Evolutionary conservation across 2,329 filamentous ascomycete species (phyloP).

Genomic region (Paraphoma sp.): DNA sequence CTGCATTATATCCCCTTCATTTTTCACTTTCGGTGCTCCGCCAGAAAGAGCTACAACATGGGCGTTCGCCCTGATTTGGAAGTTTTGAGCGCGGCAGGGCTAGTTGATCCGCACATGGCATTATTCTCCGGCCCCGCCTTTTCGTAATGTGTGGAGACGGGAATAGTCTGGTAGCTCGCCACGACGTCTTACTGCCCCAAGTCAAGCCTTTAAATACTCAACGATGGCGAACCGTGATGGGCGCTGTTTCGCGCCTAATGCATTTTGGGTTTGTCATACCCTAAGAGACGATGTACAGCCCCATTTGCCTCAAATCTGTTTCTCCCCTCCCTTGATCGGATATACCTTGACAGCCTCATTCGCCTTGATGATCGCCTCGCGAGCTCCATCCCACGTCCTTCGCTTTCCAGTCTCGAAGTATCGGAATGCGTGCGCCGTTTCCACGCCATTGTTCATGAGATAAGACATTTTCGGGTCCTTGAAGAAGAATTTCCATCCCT

Average conservation of each 20-base stretch:
- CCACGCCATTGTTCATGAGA: constrained; percentile 42
- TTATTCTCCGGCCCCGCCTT: neutral
- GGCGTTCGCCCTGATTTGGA: no score
- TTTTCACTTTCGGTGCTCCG: neutral
- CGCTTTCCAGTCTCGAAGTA: constrained; percentile 44
- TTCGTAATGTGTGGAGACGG: neutral
- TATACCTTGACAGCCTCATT: constrained; percentile 18
- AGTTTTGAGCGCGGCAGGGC: no score
- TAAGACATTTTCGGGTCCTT: constrained; percentile 40
- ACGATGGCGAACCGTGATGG: no score
- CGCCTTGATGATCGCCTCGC: constrained; percentile 17
- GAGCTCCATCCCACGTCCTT: constrained; percentile 25
- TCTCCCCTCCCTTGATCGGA: constrained; percentile 11
- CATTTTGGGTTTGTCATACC: no score
- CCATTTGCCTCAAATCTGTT: neutral
- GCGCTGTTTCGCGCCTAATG: no score
- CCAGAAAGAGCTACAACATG: neutral
- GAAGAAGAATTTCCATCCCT: constrained; percentile 47
- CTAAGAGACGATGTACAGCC: no score
- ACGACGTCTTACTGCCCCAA: no score
- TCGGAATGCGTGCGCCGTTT: constrained; percentile 42
- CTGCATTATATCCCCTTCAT: no score
- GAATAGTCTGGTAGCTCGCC: neutral
- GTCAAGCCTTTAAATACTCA: no score
- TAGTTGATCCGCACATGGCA: neutral